Evolutionary conservation across 1,284 basidiomycete species (phyloP), one percentile per base, ranked within the genome.

Genomic region (Bjerkandera adusta): DNA sequence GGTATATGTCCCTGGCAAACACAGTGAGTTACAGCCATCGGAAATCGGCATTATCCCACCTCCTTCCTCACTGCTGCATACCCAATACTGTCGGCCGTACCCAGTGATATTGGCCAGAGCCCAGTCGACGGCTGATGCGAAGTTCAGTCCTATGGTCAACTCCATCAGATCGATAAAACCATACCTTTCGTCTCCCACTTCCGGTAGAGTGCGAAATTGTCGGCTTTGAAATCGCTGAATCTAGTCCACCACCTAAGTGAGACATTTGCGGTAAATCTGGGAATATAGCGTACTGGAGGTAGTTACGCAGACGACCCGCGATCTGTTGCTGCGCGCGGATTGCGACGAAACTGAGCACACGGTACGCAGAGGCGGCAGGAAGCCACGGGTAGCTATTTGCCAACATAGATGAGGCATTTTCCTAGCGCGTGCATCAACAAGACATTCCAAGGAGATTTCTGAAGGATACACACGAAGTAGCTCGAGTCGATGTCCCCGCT

Each of bases 321-420:
- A 38, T 15, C 10, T 38, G 13, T 15, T 22, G 5, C 36, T 38
- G 36, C 5, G 36, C 11, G 13, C 21, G 36, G 6, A 38, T 10
- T 15, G 36, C 36, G 11, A 38, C 24, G 12, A 20, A 22, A 8
- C 18, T 21, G 16, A 38, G 5, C 5, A 24, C 36, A 18, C 36
- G 36, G 20, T 38, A 38, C 11, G 21, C 8, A 10, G 36, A 38
- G 5, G 24, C 20, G 6, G 36, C 12, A 10, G 36, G 13, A 24
- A 38, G 36, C 36, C 36, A 38, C 8, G 36, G 36, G 21, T 38
- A 38, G 21, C 24, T 38, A 5, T 38, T 5, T 20, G 36, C 36
- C 5, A 38, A 15, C 13, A 10, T 8, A 10, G 36, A 5, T 5
- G 36, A 21, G 8, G 36, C 36, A 15, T 38, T 12, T 8, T 18